Conservation (phyloP, 2,329 filamentous ascomycete species). For the Monilinia fructicola region DNA sequence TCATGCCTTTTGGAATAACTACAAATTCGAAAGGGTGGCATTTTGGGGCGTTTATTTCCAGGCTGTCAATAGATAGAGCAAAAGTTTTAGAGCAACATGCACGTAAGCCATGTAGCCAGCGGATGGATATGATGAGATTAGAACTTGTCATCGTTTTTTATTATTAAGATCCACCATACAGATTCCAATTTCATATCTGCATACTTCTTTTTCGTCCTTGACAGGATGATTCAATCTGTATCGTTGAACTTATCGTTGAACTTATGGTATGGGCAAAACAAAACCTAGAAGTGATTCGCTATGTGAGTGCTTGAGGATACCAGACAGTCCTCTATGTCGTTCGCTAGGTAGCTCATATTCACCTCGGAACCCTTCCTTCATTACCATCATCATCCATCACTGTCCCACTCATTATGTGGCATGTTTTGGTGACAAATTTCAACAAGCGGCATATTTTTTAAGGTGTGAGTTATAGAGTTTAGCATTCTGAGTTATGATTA, state of each 20-base stretch:
- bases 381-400: no score
- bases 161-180: slow-evolving; percentile 1
- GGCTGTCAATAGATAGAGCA: slow-evolving; percentile 10
- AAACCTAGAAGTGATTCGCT: no score
- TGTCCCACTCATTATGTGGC: no score
- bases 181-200: background rate
- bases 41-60: slow-evolving; percentile 9
- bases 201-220: background rate
- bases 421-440: no score
- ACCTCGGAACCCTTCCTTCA: no score
- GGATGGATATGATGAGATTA: background rate
- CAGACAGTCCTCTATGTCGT: no score
- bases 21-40: background rate
- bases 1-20: slow-evolving; percentile 5
- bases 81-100: background rate
- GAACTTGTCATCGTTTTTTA: background rate
- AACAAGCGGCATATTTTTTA: no score
- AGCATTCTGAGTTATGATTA: no score
- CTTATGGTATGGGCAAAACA: no score
- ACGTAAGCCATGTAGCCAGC: background rate
- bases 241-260: background rate
- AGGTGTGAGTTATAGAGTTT: no score
- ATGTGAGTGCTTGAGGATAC: no score
- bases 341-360: no score
- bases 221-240: background rate